Evolutionary conservation across 495 filamentous ascomycete species (phyloP).

Genomic region (Lepidopterella palustris): DNA sequence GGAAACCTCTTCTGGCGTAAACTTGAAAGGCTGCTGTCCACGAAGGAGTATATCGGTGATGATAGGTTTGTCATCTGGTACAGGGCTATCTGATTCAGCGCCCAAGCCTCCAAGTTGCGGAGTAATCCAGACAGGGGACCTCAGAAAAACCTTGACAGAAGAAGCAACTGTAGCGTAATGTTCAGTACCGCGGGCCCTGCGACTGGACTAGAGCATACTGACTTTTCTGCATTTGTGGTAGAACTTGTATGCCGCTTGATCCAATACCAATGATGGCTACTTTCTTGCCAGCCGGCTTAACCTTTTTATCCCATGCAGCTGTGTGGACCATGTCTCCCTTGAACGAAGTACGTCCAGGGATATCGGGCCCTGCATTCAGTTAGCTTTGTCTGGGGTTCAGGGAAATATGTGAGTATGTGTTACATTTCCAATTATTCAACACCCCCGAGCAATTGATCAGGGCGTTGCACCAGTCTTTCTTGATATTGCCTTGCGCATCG

Average conservation of each 20-base stretch:
- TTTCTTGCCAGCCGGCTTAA: not conserved
- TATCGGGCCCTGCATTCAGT: no score
- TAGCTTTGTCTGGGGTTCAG: no score
- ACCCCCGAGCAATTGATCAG: slow-evolving; percentile 34
- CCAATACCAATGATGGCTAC: slow-evolving; percentile 11
- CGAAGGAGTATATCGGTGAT: not conserved
- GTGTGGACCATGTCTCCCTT: slow-evolving; percentile 13
- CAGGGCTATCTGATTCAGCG: not conserved
- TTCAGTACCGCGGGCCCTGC: not conserved
- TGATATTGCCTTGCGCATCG: slow-evolving; percentile 21
- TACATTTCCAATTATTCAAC: slow-evolving; percentile 30
- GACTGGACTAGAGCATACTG: not conserved
- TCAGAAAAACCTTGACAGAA: not conserved
- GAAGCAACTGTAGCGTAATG: not conserved
- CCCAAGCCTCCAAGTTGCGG: not conserved
- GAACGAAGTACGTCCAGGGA: slow-evolving; percentile 10
- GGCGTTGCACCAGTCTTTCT: slow-evolving; percentile 30
- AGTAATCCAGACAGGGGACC: not conserved
- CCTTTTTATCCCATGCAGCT: slow-evolving; percentile 9
- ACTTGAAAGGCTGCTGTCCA: no score
- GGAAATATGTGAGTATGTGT: no score
- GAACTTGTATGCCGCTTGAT: not conserved
- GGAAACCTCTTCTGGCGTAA: no score
- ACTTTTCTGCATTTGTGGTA: not conserved
- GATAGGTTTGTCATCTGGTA: not conserved